Base-by-base conservation (phyloP, 192 early-diverging fungal genomes). In the Allomyces arbusculus region DNA sequence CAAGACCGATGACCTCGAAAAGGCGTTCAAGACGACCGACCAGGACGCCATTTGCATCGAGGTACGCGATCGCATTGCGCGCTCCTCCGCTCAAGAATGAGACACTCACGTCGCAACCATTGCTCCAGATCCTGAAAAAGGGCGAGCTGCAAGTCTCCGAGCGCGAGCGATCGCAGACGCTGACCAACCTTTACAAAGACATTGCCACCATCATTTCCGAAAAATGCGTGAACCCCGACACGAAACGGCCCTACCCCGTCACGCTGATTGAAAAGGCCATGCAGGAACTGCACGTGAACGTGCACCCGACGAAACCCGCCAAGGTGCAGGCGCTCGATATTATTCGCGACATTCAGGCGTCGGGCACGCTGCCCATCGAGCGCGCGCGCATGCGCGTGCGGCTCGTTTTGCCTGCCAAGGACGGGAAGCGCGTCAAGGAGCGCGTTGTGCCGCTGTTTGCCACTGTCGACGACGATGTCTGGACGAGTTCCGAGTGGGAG, bases 211-310 rank as follows among this genome's bases (percentile, higher is more conserved):
- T 88, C 44, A 91, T 99, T 1, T 86, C 94, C 1, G 92, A 95
- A 45, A 93, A 88, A 68, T 96, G 92, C 72, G 84, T 99, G 67
- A 96, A 99, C 69, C 96, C 96, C 14, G 79, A 86, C 58, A 94
- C 94, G 1, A 91, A 91, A 71, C 80, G 92, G 65, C 92, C 94
- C 0, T 94, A 99, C 66, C 91, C 96, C 0, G 89, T 92, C 63
- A 89, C 92, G 22, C 96, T 97, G 87, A 94, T 99, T 64, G 96
- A 99, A 77, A 95, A 97, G 79, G 87, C 92, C 43, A 91, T 99
- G 89, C 76, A 78, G 1, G 94, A 97, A 65, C 76, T 99, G 25
- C 94, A 97, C 68, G 86, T 90, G 67, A 89, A 85, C 63, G 82
- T 96, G 67, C 91, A 95, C 71, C 86, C 88, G 6, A 94, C 90